Evolutionary conservation across 305 asterid species (phyloP), one percentile per base, ranked within the genome.

Genomic region (Caryopteris hybrid): DNA sequence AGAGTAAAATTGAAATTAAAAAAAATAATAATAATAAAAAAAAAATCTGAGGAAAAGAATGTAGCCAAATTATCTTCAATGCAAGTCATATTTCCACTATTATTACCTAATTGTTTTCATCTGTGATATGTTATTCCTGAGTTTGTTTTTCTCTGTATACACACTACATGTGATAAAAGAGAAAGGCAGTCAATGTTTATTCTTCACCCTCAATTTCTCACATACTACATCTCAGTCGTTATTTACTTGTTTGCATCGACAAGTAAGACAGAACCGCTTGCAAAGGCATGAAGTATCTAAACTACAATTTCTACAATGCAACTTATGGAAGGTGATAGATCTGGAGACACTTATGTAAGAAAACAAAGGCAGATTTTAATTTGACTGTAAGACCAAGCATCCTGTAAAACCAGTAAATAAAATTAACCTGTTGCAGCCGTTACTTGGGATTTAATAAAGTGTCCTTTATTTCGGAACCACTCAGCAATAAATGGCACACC

Each of bases 391-490:
- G 45, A 33, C 31, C 43, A 43, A 23, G 23, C 51, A 59, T 56
- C 22, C 16, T 29, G 45, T 34, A 25, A 64, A 51, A 42, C 17
- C 58, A 34, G 38, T 7, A 53, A 51, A 55, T 17, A 65, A 54
- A 52, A 74, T 78, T 59, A 78, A 95, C 99, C 99, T 78, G 99
- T 95, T 71, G 98, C 99, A 59, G 97, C 99, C 53, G 99, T 95
- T 56, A 95, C 95, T 86, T 95, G 99, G 71, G 99, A 95, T 88
- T 91, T 91, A 70, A 95, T 88, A 70, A 79, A 85, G 63, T 91
- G 98, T 59, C 99, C 99, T 88, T 95, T 95, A 81, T 88, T 89
- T 77, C 99, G 84, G 86, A 95, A 91, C 99, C 99, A 95, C 82
- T 95, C 99, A 12, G 98, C 99, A 81, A 95, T 63, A 78, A 95